Conservation (phyloP, 1,284 basidiomycete species). For the Cryptococcus sp. region DNA sequence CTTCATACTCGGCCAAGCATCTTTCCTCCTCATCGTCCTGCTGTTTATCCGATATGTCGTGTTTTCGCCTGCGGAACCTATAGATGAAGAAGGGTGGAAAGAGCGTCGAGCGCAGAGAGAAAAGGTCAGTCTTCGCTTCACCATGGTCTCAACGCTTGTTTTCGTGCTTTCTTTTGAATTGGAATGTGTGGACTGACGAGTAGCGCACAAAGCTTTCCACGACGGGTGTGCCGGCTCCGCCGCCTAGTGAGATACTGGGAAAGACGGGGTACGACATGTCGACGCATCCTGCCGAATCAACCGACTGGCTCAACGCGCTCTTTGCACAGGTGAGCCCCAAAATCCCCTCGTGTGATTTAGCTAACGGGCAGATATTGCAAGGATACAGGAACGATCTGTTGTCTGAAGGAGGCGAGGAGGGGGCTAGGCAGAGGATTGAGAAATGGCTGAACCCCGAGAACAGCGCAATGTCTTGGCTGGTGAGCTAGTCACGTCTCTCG, state of each 20-base stretch:
- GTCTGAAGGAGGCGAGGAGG: conserved; percentile 46
- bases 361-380: conserved; percentile 35
- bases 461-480: conserved; percentile 38
- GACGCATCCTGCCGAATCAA: conserved; percentile 51
- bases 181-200: neutral
- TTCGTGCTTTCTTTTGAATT: too few species aligned
- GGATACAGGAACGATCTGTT: conserved; percentile 46
- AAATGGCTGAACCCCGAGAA: conserved; percentile 45
- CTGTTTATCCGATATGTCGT: conserved; percentile 54
- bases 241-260: conserved; percentile 46
- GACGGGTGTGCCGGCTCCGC: conserved; percentile 39
- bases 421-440: conserved; percentile 44
- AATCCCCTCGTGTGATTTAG: neutral
- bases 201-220: conserved; percentile 39
- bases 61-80: conserved; percentile 48
- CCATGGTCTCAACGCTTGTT: neutral
- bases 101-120: conserved; percentile 29
- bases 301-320: conserved; percentile 56
- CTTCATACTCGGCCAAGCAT: conserved; percentile 52
- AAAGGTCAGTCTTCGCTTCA: conserved; percentile 24
- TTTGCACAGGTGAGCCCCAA: conserved; percentile 49
- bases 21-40: conserved; percentile 46
- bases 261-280: conserved; percentile 52
- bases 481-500: conserved; percentile 12
- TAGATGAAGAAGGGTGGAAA: conserved; percentile 32